Conservation (phyloP, 139 green algal genomes). For the Pleodorina starrii region DNA sequence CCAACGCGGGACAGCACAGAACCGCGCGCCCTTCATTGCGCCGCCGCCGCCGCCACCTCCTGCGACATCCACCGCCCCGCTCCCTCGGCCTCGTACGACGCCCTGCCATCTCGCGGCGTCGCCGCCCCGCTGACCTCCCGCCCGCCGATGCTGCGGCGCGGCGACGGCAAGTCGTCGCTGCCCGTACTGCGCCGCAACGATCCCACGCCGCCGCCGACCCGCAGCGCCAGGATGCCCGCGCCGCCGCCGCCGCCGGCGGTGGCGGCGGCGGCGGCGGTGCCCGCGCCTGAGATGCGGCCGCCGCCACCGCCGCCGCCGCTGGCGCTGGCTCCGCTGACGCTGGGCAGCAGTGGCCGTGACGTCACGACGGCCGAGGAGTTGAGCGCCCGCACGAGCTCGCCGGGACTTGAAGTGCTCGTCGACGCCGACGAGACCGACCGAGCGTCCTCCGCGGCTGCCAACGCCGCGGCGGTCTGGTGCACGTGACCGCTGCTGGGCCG, state of each 20-base stretch:
- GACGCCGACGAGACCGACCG: not conserved
- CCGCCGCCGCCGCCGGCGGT: not conserved
- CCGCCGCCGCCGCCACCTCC: no score
- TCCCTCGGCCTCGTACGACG: no score
- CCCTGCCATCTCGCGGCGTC: no score
- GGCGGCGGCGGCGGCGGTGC: no score
- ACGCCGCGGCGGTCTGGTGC: not conserved
- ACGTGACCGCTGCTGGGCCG: constrained; percentile 4
- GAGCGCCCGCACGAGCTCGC: constrained; percentile 20
- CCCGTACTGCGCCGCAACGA: not conserved
- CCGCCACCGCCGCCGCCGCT: not conserved
- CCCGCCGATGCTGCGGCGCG: not conserved
- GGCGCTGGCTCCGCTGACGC: not conserved
- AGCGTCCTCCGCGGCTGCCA: not conserved
- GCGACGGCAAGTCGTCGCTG: not conserved
- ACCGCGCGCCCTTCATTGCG: no score
- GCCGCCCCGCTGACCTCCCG: no score
- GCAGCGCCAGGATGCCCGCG: constrained; percentile 1
- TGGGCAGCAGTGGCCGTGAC: constrained; percentile 17
- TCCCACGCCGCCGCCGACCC: not conserved
- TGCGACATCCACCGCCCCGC: no score
- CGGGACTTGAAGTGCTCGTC: not conserved
- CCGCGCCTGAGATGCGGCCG: no score
- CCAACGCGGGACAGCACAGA: no score
- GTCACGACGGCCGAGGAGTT: constrained; percentile 30